Conservation (phyloP, 768 basidiomycete genomes). For the Leccinum subgranulosum region DNA sequence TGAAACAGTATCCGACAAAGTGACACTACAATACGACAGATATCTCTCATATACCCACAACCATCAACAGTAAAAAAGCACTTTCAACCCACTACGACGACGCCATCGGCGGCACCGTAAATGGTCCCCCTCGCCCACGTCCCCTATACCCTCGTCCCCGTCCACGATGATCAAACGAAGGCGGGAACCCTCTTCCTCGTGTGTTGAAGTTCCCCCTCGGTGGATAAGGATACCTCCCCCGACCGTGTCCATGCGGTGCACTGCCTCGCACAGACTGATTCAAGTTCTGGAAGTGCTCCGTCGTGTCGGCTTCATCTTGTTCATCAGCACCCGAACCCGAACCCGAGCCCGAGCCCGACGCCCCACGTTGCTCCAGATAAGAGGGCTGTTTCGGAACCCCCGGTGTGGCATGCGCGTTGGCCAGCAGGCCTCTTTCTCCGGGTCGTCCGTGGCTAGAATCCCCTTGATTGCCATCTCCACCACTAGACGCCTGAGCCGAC, state of each 20-base stretch:
- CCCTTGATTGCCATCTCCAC: slow-evolving; percentile 1
- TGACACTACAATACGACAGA: background rate
- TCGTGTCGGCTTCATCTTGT: slow-evolving; percentile 7
- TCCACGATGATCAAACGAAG: slow-evolving; percentile 29
- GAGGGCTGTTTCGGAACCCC: background rate
- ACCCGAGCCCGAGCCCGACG: background rate
- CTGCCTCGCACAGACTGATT: slow-evolving; percentile 21
- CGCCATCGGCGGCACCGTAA: background rate
- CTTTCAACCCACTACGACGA: slow-evolving; percentile 3
- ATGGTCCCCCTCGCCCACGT: background rate
- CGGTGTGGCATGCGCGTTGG: slow-evolving; percentile 7
- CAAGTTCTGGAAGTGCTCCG: background rate
- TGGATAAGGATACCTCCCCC: slow-evolving; percentile 24
- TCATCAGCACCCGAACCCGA: background rate
- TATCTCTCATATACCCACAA: background rate
- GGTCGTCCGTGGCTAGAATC: background rate
- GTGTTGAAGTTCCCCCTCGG: slow-evolving; percentile 21
- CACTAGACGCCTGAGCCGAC: slow-evolving; percentile 1
- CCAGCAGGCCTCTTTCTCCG: slow-evolving; percentile 5
- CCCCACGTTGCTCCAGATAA: background rate
- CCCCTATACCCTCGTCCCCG: slow-evolving; percentile 33
- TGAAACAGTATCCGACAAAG: background rate
- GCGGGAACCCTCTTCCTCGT: slow-evolving; percentile 34
- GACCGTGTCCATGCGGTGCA: slow-evolving; percentile 34
- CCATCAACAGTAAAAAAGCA: background rate